These are phyloP conservation scores for Coemansia sp. DNA, from an alignment of 192 early-diverging fungal species.

Conservation along the genomic window DNA sequence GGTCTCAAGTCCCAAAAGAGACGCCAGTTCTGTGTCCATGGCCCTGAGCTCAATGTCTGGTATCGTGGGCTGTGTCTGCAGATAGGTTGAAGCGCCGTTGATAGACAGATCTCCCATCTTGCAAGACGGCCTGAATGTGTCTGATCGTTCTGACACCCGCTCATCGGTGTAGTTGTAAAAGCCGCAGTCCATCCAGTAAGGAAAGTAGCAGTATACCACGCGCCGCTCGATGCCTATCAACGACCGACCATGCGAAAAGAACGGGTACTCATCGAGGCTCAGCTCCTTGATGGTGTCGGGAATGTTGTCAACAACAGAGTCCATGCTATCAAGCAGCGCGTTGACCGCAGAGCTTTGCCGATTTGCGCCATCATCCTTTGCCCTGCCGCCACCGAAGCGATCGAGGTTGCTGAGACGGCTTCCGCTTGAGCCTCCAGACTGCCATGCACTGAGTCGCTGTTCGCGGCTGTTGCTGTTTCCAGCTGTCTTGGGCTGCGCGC, in stretches of 20 bases:
- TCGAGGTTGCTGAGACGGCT: neutral
- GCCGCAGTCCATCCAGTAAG: slow-evolving; percentile 90
- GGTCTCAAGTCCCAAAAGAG: slow-evolving; percentile 15
- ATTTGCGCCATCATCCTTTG: neutral
- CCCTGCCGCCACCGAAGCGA: neutral
- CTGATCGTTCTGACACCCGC: slow-evolving; percentile 10
- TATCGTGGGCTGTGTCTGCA: slow-evolving; percentile 23
- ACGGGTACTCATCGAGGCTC: slow-evolving; percentile 22
- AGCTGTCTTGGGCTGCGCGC: slow-evolving; percentile 1
- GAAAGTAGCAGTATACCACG: slow-evolving; percentile 59
- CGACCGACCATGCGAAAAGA: slow-evolving; percentile 6
- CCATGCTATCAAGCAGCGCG: slow-evolving; percentile 16
- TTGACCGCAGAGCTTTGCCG: slow-evolving; percentile 10
- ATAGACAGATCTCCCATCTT: slow-evolving; percentile 41
- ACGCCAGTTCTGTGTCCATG: slow-evolving; percentile 15
- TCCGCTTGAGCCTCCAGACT: neutral
- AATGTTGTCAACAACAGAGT: slow-evolving; percentile 21
- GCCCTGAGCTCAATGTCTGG: slow-evolving; percentile 27
- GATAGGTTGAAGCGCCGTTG: slow-evolving; percentile 33
- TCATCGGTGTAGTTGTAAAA: slow-evolving; percentile 67
- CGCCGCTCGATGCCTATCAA: slow-evolving; percentile 24
- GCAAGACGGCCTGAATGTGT: slow-evolving; percentile 28
- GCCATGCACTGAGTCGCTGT: neutral
- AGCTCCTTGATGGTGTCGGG: slow-evolving; percentile 28
- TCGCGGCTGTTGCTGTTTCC: neutral